A percentile compares a stretch with the other conserved stretches of the same genome.
Conservation (phyloP, 768 basidiomycete genomes). For the Rhizopogon vinicolor region DNA sequence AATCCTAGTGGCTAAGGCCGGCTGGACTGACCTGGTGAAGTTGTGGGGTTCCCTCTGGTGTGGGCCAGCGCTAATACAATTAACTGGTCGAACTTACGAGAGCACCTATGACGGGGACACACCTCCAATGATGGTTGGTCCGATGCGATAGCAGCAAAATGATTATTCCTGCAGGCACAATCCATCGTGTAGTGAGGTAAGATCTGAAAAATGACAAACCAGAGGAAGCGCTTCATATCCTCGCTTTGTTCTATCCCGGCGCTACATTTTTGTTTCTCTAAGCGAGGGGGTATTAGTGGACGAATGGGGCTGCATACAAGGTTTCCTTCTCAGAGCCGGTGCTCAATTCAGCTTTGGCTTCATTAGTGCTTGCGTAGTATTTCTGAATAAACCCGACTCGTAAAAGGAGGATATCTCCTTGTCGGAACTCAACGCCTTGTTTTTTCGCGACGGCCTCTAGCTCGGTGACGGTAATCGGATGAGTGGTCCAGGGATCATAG, state of each 20-base stretch:
- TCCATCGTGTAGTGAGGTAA: not conserved
- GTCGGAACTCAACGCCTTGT: slow-evolving; percentile 54
- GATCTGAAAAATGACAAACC: slow-evolving; percentile 33
- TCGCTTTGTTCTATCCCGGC: slow-evolving; percentile 67
- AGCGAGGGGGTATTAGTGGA: not conserved
- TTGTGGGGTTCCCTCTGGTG: slow-evolving; percentile 34
- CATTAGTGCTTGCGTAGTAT: slow-evolving; percentile 39
- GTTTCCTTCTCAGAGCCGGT: slow-evolving; percentile 35
- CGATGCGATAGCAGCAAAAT: slow-evolving; percentile 65
- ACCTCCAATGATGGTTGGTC: slow-evolving; percentile 68
- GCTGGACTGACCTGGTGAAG: slow-evolving; percentile 50
- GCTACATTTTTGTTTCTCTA: slow-evolving; percentile 24
- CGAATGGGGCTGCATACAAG: slow-evolving; percentile 38
- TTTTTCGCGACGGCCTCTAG: slow-evolving; percentile 54
- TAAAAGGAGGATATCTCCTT: slow-evolving; percentile 57
- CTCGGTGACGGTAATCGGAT: slow-evolving; percentile 47
- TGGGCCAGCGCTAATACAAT: slow-evolving; percentile 47
- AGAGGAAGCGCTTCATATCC: slow-evolving; percentile 70
- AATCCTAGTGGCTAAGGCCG: slow-evolving; percentile 3
- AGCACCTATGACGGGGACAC: slow-evolving; percentile 3
- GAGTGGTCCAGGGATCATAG: slow-evolving; percentile 60
- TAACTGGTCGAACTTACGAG: not conserved
- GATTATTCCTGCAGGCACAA: slow-evolving; percentile 51
- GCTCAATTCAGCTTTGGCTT: slow-evolving; percentile 39
- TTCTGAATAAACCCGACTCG: slow-evolving; percentile 61